phyloP scores from a whole-genome alignment of 1,284 basidiomycete genomes.

The Rhodofomes roseus region DNA sequence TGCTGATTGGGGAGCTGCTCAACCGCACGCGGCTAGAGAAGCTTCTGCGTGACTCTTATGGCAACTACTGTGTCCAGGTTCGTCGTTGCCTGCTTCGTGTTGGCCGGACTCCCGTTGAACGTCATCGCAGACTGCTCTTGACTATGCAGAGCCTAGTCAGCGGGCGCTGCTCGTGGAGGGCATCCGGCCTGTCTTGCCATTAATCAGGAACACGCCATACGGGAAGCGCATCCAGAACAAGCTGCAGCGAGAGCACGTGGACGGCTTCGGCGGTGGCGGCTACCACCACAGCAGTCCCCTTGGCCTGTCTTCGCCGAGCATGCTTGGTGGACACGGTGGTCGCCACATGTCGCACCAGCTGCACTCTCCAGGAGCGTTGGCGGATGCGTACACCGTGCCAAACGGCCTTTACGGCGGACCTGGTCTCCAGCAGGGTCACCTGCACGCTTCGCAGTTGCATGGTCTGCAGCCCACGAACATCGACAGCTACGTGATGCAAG shows the following conservation, averaged over 20 bases:
- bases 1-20: constrained; percentile 93
- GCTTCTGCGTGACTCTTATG: constrained; percentile 90
- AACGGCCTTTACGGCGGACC: constrained; percentile 52
- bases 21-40: constrained; percentile 96
- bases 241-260: constrained; percentile 87
- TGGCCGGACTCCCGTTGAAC: constrained; percentile 4
- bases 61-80: constrained; percentile 91
- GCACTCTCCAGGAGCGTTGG: constrained; percentile 53
- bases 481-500: constrained; percentile 76
- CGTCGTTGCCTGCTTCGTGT: constrained; percentile 15
- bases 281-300: constrained; percentile 58
- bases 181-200: constrained; percentile 92
- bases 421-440: constrained; percentile 39
- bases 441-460: constrained; percentile 51
- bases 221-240: constrained; percentile 98
- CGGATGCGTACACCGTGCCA: constrained; percentile 65
- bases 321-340: constrained; percentile 39
- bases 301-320: constrained; percentile 42
- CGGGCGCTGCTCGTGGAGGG: constrained; percentile 86
- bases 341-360: constrained; percentile 54
- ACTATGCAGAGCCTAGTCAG: constrained; percentile 90
- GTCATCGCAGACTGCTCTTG: constrained; percentile 80
- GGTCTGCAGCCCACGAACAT: constrained; percentile 63
- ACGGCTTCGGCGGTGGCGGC: constrained; percentile 57
- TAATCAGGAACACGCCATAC: constrained; percentile 96